A percentile compares a stretch with the other conserved stretches of the same genome.
Evolutionary conservation across 176 grass and related monocot species (phyloP).

Genomic region (Thalia dealbata): DNA sequence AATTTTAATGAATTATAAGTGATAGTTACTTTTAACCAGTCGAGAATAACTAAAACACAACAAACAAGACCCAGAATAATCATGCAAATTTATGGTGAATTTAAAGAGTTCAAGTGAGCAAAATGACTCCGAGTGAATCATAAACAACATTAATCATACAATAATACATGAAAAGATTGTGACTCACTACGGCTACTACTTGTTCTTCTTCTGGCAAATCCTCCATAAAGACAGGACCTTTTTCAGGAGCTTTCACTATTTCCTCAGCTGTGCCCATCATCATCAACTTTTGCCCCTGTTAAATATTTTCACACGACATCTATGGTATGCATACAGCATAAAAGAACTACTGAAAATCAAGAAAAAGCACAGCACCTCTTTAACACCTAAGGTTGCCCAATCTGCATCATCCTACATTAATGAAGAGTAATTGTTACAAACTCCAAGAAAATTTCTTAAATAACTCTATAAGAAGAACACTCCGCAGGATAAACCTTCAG

Average conservation of each 20-base stretch:
- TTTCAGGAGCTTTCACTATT: constrained; percentile 97
- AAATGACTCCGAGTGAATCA: too few species aligned
- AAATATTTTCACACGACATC: constrained; percentile 21
- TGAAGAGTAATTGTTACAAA: constrained; percentile 16
- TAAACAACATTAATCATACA: background rate
- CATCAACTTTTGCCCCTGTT: constrained; percentile 99
- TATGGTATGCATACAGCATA: constrained; percentile 11
- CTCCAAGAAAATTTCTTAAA: background rate
- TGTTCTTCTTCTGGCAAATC: constrained; percentile 99
- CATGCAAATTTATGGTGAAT: background rate
- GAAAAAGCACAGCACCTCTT: constrained; percentile 59
- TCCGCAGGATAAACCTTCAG: background rate
- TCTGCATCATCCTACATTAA: constrained; percentile 86
- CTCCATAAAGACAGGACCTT: constrained; percentile 85
- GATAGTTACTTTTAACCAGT: background rate
- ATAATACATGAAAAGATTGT: constrained; percentile 7
- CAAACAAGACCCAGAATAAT: background rate
- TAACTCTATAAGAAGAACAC: background rate
- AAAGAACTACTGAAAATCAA: constrained; percentile 24
- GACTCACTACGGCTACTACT: constrained; percentile 50
- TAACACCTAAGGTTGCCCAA: constrained; percentile 85
- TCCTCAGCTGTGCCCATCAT: constrained; percentile 99
- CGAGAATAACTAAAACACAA: background rate
- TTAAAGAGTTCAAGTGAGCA: background rate
- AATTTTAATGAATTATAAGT: too few species aligned